Percentiles rank a stretch among this genome's conserved stretches.
phyloP scores from a whole-genome alignment of 2,329 filamentous ascomycete species.

The Talaromyces rugulosus region DNA sequence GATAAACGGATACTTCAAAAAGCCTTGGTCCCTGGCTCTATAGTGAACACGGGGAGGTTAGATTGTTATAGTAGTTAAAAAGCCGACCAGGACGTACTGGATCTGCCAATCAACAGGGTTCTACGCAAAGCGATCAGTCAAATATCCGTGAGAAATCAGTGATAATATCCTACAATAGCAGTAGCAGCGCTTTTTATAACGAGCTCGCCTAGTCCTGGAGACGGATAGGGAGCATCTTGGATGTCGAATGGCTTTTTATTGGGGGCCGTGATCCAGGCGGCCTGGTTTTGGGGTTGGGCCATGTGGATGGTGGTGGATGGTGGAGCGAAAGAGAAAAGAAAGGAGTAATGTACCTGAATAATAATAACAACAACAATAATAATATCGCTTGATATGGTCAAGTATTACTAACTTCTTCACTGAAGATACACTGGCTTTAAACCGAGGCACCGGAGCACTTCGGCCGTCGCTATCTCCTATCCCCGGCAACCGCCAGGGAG shows the following conservation, averaged over 20 bases:
- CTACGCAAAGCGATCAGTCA: background rate
- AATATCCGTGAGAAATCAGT: background rate
- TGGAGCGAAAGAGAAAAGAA: background rate
- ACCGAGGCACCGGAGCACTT: no score
- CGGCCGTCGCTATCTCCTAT: no score
- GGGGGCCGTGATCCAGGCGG: background rate
- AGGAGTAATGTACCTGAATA: no score
- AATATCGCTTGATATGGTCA: no score
- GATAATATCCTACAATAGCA: background rate
- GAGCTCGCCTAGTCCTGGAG: background rate
- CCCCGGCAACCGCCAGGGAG: no score
- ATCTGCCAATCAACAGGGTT: background rate
- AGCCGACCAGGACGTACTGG: background rate
- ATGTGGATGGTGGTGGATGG: background rate
- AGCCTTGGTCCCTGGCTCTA: background rate
- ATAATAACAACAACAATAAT: no score
- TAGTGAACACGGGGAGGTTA: background rate
- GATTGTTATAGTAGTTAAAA: background rate
- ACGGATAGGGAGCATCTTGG: background rate
- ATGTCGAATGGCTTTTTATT: background rate
- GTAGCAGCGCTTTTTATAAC: background rate
- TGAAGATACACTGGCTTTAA: no score
- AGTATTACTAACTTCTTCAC: no score
- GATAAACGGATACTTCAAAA: constrained; percentile 10
- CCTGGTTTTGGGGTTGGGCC: background rate